Conservation (phyloP, 495 filamentous ascomycete species). For the Rostrohypoxylon terebratum region DNA sequence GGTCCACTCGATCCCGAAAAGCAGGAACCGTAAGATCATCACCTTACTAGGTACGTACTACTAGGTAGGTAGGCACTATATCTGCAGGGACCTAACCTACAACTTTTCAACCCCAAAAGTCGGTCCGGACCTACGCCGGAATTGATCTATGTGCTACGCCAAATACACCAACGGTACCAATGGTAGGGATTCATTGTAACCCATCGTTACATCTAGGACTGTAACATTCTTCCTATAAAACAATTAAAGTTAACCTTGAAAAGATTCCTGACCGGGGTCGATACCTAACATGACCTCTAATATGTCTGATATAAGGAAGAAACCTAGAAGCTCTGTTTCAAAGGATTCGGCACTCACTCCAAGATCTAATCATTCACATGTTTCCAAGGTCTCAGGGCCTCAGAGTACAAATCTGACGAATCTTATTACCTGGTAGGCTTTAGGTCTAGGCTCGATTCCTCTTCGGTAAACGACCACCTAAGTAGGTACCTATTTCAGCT, state of each 20-base stretch:
- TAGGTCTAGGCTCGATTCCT: background rate
- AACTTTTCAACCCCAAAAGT: background rate
- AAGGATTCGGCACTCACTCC: constrained; percentile 7
- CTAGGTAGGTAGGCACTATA: no score
- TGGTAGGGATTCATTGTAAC: background rate
- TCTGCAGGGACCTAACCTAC: background rate
- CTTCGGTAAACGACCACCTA: background rate
- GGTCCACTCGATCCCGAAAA: background rate
- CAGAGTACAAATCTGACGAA: no score
- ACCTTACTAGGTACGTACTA: background rate
- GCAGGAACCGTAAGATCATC: background rate
- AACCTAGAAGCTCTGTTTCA: background rate
- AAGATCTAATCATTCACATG: background rate
- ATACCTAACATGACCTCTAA: background rate
- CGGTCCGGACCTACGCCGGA: background rate
- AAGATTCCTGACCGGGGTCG: background rate
- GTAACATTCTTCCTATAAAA: background rate
- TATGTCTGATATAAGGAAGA: constrained; percentile 3
- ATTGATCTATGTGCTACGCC: background rate
- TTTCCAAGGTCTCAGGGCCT: background rate
- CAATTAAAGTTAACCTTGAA: background rate
- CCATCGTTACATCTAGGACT: background rate
- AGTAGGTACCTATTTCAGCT: no score
- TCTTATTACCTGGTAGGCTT: background rate
- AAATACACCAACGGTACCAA: background rate